Evolutionary conservation across 23 red algal genomes (phyloP), one percentile per base, ranked within the genome.

Genomic region (Gracilaria domingensis): DNA sequence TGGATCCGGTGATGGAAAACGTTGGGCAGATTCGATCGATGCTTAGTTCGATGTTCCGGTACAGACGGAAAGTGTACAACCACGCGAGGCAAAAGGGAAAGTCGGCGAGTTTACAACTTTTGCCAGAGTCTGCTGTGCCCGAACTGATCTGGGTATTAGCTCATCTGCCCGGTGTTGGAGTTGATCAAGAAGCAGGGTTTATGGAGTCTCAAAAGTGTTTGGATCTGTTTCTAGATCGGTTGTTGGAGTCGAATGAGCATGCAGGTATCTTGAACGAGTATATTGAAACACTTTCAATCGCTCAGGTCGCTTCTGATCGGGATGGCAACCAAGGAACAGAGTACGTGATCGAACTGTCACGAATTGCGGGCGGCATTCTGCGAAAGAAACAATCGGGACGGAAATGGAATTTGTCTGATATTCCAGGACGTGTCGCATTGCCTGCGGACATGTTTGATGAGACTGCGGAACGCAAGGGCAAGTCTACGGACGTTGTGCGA

Each of bases 231-330:
- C 50, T 92, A 12, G 77, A 92, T 57, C 49, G 89, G 28, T 71
- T 92, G 24, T 44, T 92, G 70, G 89, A 84, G 48, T 83, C 79
- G 16, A 84, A 84, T 35, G 89, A 92, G 49, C 80, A 92, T 33
- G 89, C 89, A 49, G 54, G 67, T 32, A 71, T 92, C 54, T 11
- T 92, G 65, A 82, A 92, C 25, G 79, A 78, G 69, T 92, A 74
- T 36, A 83, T 92, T 35, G 80, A 92, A 50, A 76, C 14, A 3
- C 40, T 92, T 47, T 83, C 79, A 51, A 92, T 92, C 57, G 77
- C 89, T 44, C 56, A 84, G 36, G 79, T 82, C 26, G 89, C 79
- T 44, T 53, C 89, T 17, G 89, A 92, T 47, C 49, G 64, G 2
- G 69, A 47, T 25, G 79, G 39, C 5, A 51, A 75, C 14, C 56